Evolutionary conservation across 1,284 basidiomycete genomes (phyloP), one percentile per base, ranked within the genome.

Genomic region (Takashimella tepidaria): DNA sequence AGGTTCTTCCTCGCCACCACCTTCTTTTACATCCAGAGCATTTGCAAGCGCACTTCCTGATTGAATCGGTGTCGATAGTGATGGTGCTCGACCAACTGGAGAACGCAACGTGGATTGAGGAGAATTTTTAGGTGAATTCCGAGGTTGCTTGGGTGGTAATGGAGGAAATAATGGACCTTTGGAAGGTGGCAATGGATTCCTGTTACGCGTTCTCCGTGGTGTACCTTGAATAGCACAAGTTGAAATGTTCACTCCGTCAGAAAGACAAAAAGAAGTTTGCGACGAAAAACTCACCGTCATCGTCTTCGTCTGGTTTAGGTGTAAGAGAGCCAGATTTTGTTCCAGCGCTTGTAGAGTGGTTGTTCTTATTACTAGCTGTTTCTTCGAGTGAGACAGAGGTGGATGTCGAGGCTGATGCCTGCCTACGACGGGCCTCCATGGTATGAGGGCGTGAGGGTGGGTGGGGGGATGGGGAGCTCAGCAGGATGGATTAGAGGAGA

Each of bases 151-250:
- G 4, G 74, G 74, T 22, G 74, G 74, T 11, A 76, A 62, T 25
- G 72, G 67, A 8, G 74, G 74, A 55, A 74, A 74, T 8, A 71
- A 61, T 6, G 74, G 74, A 13, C 73, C 73, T 8, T 63, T 54
- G 21, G 66, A 62, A 1, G 73, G 73, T 40, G 73, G 67, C 13
- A 74, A 58, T 2, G 73, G 73, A 50, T 74, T 72, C 19, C 70
- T 58, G 13, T 61, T 61, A 42, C 74, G 57, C 16, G 73, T 74
- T 24, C 72, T 60, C 42, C 65, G 62, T 2, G 61, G 65, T 25
- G 53, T 50, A 31, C 56, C 70, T 66, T 27, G 20, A 23, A 22
- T 31, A 20, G 19, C 21, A 19, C 3, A 49, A 6, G 19, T 21
- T 19, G 12, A n/a, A n/a, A n/a, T n/a, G n/a, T n/a, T n/a, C n/a